Evolutionary conservation across 1,284 basidiomycete species (phyloP).

Genomic region (Moesziomyces parantarcticus): DNA sequence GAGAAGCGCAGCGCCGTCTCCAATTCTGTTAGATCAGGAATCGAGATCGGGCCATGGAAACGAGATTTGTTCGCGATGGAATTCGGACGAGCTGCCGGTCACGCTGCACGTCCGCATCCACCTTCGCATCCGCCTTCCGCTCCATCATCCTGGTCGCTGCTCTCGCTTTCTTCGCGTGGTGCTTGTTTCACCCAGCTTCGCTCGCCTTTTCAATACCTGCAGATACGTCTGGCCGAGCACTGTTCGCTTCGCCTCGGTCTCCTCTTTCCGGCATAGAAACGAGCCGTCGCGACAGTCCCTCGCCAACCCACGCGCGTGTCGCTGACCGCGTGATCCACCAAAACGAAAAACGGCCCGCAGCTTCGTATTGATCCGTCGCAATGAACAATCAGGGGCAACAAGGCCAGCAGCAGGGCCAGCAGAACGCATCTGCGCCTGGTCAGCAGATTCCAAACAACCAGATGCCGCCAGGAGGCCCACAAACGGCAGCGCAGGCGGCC

Average conservation of each 20-base stretch:
- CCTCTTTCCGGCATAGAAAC: neutral
- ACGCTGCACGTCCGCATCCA: slow-evolving; percentile 24
- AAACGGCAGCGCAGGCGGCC: slow-evolving; percentile 36
- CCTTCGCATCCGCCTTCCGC: slow-evolving; percentile 1
- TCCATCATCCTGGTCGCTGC: slow-evolving; percentile 1
- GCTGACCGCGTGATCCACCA: neutral
- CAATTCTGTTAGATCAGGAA: too few relatives aligned
- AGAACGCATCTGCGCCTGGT: slow-evolving; percentile 4
- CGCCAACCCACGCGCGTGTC: too few relatives aligned
- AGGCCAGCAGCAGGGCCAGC: slow-evolving; percentile 26
- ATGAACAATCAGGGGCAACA: slow-evolving; percentile 38
- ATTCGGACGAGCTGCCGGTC: slow-evolving; percentile 10
- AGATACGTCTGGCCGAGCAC: too few relatives aligned
- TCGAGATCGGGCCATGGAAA: slow-evolving; percentile 14
- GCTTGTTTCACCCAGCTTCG: neutral
- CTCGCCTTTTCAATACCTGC: neutral
- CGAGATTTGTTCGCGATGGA: slow-evolving; percentile 9
- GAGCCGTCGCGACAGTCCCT: too few relatives aligned
- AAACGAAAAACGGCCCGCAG: neutral
- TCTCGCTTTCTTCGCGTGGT: neutral
- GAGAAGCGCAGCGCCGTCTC: too few relatives aligned
- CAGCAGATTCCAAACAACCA: slow-evolving; percentile 15
- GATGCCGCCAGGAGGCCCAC: slow-evolving; percentile 26
- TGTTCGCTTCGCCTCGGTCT: too few relatives aligned
- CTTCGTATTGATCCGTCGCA: neutral